Conservation (phyloP, 2,329 filamentous ascomycete genomes). For the Elsinoe fawcettii region DNA sequence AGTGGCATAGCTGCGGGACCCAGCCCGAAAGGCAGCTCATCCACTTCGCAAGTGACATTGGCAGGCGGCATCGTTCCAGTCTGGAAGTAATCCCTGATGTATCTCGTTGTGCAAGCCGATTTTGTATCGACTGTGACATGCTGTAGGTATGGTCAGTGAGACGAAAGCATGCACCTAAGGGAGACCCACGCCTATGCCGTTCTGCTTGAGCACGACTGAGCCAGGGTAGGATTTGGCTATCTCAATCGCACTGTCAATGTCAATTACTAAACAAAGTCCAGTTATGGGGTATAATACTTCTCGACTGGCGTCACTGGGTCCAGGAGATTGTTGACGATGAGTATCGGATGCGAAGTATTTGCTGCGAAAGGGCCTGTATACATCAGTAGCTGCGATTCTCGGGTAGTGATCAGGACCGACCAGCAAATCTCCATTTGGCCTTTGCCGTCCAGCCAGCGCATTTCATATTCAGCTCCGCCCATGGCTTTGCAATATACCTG, state of each 20-base stretch:
- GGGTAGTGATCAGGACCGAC: background rate
- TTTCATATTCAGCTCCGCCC: conserved; percentile 29
- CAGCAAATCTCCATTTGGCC: conserved; percentile 20
- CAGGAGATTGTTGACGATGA: conserved; percentile 50
- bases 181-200: conserved; percentile 23
- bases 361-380: conserved; percentile 20
- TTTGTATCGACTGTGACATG: background rate
- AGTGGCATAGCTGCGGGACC: background rate
- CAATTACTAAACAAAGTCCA: too few relatives aligned
- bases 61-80: conserved; percentile 32
- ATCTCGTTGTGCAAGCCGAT: conserved; percentile 28
- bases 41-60: conserved; percentile 32
- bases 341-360: conserved; percentile 46
- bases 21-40: conserved; percentile 22
- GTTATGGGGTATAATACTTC: too few relatives aligned
- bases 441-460: conserved; percentile 27
- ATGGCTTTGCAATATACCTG: conserved; percentile 29
- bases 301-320: conserved; percentile 53
- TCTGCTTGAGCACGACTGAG: conserved; percentile 38
- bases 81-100: conserved; percentile 37
- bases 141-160: background rate
- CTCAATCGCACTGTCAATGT: conserved; percentile 34
- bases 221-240: conserved; percentile 37
- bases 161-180: background rate
- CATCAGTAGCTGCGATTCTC: background rate